Conservation (phyloP, 2,329 filamentous ascomycete genomes). For the Fusarium metavorans region DNA sequence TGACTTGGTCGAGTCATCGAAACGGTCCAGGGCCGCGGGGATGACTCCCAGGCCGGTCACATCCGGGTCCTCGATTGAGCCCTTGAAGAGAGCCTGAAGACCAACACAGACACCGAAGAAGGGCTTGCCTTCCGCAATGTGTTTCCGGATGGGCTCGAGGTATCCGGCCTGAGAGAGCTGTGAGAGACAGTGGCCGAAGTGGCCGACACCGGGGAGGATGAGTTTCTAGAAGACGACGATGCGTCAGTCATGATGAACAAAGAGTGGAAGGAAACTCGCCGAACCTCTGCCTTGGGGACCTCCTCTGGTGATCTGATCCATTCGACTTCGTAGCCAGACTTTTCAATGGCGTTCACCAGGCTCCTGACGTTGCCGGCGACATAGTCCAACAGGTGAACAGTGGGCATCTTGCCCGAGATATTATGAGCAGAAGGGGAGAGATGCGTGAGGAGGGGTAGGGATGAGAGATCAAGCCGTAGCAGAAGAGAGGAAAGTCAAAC, state of each 20-base stretch:
- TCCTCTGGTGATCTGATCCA: slow-evolving; percentile 91
- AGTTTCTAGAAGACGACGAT: slow-evolving; percentile 72
- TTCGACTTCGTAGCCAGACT: slow-evolving; percentile 90
- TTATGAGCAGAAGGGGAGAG: slow-evolving; percentile 18
- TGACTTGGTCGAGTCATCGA: slow-evolving; percentile 82
- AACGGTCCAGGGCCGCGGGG: slow-evolving; percentile 77
- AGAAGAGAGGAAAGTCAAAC: background rate
- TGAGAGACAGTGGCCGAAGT: slow-evolving; percentile 95
- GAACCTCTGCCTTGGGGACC: slow-evolving; percentile 85
- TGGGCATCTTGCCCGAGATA: slow-evolving; percentile 70
- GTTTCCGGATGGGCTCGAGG: slow-evolving; percentile 81
- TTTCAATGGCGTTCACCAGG: slow-evolving; percentile 97
- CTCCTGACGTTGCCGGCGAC: slow-evolving; percentile 97
- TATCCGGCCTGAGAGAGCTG: slow-evolving; percentile 87
- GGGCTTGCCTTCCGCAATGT: slow-evolving; percentile 91
- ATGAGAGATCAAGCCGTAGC: slow-evolving; percentile 9
- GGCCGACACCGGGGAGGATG: slow-evolving; percentile 94
- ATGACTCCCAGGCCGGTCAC: slow-evolving; percentile 83
- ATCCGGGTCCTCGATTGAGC: slow-evolving; percentile 81
- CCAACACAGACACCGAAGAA: slow-evolving; percentile 99
- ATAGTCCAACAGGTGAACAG: slow-evolving; percentile 84
- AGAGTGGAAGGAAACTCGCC: slow-evolving; percentile 36
- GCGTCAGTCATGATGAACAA: slow-evolving; percentile 20
- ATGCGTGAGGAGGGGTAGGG: slow-evolving; percentile 6
- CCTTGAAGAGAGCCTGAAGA: slow-evolving; percentile 88